Evolutionary conservation across 179 eudicot genomes (phyloP).

Genomic region (Amaranthus tricolor): DNA sequence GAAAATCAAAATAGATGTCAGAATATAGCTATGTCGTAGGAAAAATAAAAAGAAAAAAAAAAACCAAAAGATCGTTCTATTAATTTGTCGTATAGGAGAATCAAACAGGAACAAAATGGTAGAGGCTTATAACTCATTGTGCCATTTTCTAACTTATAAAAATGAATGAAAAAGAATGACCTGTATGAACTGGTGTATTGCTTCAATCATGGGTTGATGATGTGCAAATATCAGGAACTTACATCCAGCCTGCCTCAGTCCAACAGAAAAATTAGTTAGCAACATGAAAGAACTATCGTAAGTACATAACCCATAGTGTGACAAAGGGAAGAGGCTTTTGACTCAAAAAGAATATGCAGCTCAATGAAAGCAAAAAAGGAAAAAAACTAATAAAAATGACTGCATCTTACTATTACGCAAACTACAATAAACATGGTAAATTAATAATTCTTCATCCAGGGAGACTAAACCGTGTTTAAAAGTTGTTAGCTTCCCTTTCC

Average conservation of each 20-base stretch:
- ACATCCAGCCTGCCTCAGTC: conserved; percentile 81
- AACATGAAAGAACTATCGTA: neutral
- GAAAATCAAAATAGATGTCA: conserved; percentile 24
- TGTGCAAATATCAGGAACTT: conserved; percentile 95
- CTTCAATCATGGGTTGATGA: conserved; percentile 85
- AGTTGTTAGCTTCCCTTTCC: neutral
- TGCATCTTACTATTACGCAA: neutral
- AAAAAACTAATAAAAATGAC: neutral
- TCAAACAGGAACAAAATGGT: neutral
- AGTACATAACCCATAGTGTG: neutral
- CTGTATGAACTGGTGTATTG: conserved; percentile 74
- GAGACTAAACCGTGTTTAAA: neutral
- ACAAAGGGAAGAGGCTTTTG: neutral
- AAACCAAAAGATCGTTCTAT: neutral
- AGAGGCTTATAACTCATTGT: neutral
- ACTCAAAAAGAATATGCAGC: neutral
- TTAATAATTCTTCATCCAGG: neutral
- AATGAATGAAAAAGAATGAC: conserved; percentile 27
- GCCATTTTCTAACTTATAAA: neutral
- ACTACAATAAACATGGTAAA: neutral
- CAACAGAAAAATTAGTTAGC: conserved; percentile 4
- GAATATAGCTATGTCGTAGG: neutral
- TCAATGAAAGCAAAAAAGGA: neutral
- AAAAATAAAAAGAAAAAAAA: too few relatives aligned
- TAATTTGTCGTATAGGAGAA: neutral